phyloP scores from a whole-genome alignment of 108 stramenopile genomes.

The Schizochytrium sp. region DNA sequence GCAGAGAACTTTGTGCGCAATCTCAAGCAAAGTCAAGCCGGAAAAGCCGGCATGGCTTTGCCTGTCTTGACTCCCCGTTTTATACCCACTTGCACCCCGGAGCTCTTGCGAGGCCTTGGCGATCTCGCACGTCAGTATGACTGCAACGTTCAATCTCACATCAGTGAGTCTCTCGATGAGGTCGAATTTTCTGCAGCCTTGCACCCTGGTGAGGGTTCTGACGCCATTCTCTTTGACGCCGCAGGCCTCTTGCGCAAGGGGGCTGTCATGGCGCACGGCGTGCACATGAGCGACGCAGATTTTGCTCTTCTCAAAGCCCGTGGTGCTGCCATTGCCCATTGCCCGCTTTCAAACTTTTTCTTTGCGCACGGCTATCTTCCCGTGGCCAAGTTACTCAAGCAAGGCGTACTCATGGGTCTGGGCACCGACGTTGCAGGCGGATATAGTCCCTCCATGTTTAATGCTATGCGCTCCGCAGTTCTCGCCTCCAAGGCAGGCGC shows the following conservation, averaged over 20 bases:
- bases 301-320: constrained; percentile 25
- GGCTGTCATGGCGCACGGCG: constrained; percentile 57
- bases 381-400: not conserved
- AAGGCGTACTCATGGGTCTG: constrained; percentile 54
- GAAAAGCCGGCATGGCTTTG: constrained; percentile 19
- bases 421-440: constrained; percentile 70
- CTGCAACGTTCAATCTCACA: constrained; percentile 52
- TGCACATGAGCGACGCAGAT: constrained; percentile 41
- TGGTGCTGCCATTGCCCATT: constrained; percentile 51
- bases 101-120: constrained; percentile 47
- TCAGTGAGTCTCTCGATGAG: constrained; percentile 55
- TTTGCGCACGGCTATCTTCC: constrained; percentile 26
- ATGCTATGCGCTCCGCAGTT: constrained; percentile 46
- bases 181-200: constrained; percentile 47
- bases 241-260: constrained; percentile 39
- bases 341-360: constrained; percentile 58
- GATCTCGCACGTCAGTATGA: constrained; percentile 39
- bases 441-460: constrained; percentile 52
- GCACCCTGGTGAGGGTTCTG: constrained; percentile 35
- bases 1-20: constrained; percentile 46
- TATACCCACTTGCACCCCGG: constrained; percentile 57
- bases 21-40: constrained; percentile 19
- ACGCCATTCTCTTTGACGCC: constrained; percentile 48
- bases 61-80: constrained; percentile 63
- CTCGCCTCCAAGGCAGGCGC: constrained; percentile 35